Conservation (phyloP, 163 green algal genomes). For the Scenedesmus sp. region DNA sequence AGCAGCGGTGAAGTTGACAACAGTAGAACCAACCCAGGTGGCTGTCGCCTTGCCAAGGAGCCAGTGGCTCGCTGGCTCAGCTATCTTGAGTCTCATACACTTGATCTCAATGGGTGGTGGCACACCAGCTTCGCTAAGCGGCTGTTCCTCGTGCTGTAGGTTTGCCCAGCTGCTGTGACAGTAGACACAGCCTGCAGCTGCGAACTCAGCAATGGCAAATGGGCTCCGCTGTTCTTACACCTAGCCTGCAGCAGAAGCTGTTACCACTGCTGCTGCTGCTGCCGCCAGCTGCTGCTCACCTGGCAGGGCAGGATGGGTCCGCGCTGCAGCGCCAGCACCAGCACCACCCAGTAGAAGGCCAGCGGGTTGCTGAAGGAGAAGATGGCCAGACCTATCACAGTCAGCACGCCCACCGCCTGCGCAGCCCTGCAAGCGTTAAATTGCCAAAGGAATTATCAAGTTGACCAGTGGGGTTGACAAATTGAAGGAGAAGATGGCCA, state of each 20-base stretch:
- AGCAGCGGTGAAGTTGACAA: not conserved
- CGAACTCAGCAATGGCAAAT: too few species aligned
- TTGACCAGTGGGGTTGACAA: constrained; percentile 9
- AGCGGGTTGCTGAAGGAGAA: constrained; percentile 76
- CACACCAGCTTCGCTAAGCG: too few species aligned
- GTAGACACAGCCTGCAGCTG: too few species aligned
- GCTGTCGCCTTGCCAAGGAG: too few species aligned
- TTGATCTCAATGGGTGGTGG: not conserved
- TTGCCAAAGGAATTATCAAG: too few species aligned
- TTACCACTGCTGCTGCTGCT: too few species aligned
- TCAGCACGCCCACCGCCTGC: constrained; percentile 65
- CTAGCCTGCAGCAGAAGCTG: too few species aligned
- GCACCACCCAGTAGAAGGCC: constrained; percentile 84
- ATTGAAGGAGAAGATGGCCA: constrained; percentile 68
- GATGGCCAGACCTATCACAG: constrained; percentile 76
- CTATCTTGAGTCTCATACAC: not conserved
- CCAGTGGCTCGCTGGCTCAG: not conserved
- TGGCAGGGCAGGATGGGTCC: constrained; percentile 83
- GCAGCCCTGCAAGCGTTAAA: constrained; percentile 25
- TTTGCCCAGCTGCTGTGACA: too few species aligned
- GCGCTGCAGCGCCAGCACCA: constrained; percentile 86
- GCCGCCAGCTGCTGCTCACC: constrained; percentile 32
- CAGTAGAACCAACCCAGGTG: not conserved
- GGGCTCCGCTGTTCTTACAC: too few species aligned
- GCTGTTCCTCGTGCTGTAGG: too few species aligned